Evolutionary conservation across 345 rosid genomes (phyloP).

Genomic region (Erucastrum elatum): DNA sequence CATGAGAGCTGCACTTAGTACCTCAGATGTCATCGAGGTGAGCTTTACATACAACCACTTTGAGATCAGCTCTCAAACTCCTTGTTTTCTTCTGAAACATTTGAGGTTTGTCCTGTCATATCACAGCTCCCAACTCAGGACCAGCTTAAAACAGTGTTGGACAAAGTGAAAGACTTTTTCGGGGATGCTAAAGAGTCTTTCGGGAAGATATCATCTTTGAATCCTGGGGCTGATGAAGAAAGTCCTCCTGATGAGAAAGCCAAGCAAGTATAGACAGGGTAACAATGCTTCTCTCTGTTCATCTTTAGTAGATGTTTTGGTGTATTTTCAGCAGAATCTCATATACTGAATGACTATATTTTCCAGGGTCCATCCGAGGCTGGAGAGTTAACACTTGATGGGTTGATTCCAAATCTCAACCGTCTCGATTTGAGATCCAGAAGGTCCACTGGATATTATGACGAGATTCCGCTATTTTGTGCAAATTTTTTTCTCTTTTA

Average conservation of each 20-base stretch:
- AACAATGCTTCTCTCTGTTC: neutral
- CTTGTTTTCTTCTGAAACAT: conserved; percentile 1
- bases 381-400: conserved; percentile 9
- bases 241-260: conserved; percentile 52
- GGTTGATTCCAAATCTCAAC: conserved; percentile 19
- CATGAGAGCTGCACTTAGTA: conserved; percentile 72
- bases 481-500: conserved; percentile 29
- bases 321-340: neutral
- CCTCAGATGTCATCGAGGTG: conserved; percentile 81
- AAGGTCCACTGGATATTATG: conserved; percentile 21
- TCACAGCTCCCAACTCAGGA: conserved; percentile 86
- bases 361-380: conserved; percentile 22
- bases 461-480: conserved; percentile 16
- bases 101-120: neutral
- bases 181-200: conserved; percentile 93
- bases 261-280: conserved; percentile 52
- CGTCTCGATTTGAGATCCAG: conserved; percentile 14
- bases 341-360: neutral
- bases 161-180: conserved; percentile 83
- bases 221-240: conserved; percentile 46
- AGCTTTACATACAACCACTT: conserved; percentile 8
- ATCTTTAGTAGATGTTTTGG: neutral
- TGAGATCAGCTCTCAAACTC: neutral
- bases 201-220: conserved; percentile 65
- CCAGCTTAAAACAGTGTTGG: conserved; percentile 83